Base-by-base conservation (phyloP, 768 basidiomycete genomes). In the Agrocybe praecox region DNA sequence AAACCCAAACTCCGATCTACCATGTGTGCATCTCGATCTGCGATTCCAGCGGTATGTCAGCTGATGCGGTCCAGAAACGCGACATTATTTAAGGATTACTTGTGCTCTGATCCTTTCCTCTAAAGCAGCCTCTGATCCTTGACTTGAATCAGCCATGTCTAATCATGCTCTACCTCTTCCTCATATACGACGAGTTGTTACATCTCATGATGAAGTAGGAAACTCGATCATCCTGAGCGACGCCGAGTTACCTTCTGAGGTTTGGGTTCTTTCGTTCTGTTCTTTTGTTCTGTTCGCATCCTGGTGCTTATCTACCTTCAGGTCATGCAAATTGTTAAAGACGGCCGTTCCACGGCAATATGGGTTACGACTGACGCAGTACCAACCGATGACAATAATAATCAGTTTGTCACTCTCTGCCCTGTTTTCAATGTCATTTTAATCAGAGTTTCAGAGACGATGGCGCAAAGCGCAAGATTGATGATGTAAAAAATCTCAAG, bases 321-420 rank as follows among this genome's bases (percentile, higher is more conserved):
- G 77, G 60, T 60, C 33, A 77, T 77, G 70, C 61, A 60, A 44
- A 47, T 62, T 6, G 73, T 77, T 48, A 67, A 62, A 36, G 78
- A 76, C 15, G 73, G 67, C 12, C 73, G 67, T 43, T 65, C 71
- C 6, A 74, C 72, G 12, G 59, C 71, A 5, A 70, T 84, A 24
- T 87, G 85, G 85, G 71, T 73, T n/a, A 82, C 80, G 3, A 67
- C 68, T 5, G 75, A 79, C 50, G 70, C 76, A 5, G 47, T 80
- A 18, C 86, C 86, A 3, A 81, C 81, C 0, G 75, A 76, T 17
- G 83, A 87, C 58, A 86, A 83, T 61, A 85, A 85, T 53, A 71
- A 56, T 12, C 63, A 61, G 82, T 83, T 55, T 57, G 60, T 46
- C 32, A n/a, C 1, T 29, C 51, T 10, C 6, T 50, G 24, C 15